phyloP scores from a whole-genome alignment of 2,329 filamentous ascomycete species.

The Venturia oleaginea region DNA sequence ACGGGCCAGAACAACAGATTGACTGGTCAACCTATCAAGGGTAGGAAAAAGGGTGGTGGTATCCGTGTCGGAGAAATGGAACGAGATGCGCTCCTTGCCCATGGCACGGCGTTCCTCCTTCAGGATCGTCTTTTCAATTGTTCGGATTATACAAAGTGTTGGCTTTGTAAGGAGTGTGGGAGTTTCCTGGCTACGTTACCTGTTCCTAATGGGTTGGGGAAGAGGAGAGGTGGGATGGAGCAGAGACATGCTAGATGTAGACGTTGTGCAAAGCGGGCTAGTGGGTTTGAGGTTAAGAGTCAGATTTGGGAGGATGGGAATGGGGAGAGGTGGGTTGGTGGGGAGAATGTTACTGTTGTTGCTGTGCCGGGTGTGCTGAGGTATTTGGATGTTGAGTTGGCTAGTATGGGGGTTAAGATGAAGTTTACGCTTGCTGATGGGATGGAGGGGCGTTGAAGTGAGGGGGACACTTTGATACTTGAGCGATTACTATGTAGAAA shows the following conservation, averaged over 20 bases:
- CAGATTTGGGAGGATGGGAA: slow-evolving; percentile 81
- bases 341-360: slow-evolving; percentile 82
- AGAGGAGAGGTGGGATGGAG: slow-evolving; percentile 19
- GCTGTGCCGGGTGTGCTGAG: slow-evolving; percentile 88
- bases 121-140: slow-evolving; percentile 97
- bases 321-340: slow-evolving; percentile 75
- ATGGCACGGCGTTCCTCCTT: slow-evolving; percentile 88
- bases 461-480: not conserved
- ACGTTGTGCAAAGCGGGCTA: slow-evolving; percentile 35
- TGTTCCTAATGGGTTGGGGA: slow-evolving; percentile 45
- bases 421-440: slow-evolving; percentile 64
- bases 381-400: slow-evolving; percentile 89
- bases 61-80: slow-evolving; percentile 99
- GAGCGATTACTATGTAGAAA: not conserved
- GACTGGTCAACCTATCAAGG: slow-evolving; percentile 95
- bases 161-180: slow-evolving; percentile 83
- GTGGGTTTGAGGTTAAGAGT: slow-evolving; percentile 50
- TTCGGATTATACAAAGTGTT: slow-evolving; percentile 82
- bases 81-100: slow-evolving; percentile 85
- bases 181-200: slow-evolving; percentile 85
- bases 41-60: slow-evolving; percentile 90
- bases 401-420: slow-evolving; percentile 92
- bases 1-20: slow-evolving; percentile 85
- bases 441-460: not conserved
- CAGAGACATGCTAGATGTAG: slow-evolving; percentile 25